Base-by-base conservation (phyloP, 2,329 filamentous ascomycete species). In the Fusarium sp. region DNA sequence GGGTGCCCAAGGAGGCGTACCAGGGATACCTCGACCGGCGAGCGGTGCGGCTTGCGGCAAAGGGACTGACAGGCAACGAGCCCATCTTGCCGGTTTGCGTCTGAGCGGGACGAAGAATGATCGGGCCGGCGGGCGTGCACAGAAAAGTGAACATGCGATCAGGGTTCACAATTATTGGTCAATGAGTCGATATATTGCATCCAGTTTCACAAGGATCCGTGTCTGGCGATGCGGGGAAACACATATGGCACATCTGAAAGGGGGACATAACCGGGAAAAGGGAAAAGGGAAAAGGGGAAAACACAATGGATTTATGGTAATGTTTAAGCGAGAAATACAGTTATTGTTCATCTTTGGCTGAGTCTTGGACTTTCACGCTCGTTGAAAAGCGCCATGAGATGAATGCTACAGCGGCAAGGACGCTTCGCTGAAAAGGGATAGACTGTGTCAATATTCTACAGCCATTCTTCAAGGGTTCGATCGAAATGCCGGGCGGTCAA, bases 401-500 rank as follows among this genome's bases (percentile, higher is more conserved):
- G 23, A 23, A 23, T 23, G 4, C 23, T 23, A 23, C 23, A 55
- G 60, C 60, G 40, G 60, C 60, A n/a, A 36, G 10, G 39, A 41
- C 43, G 28, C 36, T 66, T 60, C 37, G 23, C 23, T 23, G 3
- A 23, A 4, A 23, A 23, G 5, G 23, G 23, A 23, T 4, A 23
- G 23, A 23, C 23, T 3, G 23, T 23, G 23, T 23, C 23, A 23
- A 23, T 23, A 5, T 23, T 23, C 23, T 5, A 5, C 23, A 5
- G 23, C 23, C 23, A 23, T 23, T 36, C 63, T 40, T 15, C n/a
- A 13, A 30, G 10, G 31, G 76, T 75, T 73, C 77, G 75, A 72
- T 71, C 15, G 2, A 30, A 76, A 75, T 81, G 78, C 78, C 78
- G 75, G 77, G 80, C 79, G 79, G 80, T 81, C 77, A 80, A 44